Evolutionary conservation across 176 grass and related monocot species (phyloP).

Genomic region (Bolboschoenus planiculmis): DNA sequence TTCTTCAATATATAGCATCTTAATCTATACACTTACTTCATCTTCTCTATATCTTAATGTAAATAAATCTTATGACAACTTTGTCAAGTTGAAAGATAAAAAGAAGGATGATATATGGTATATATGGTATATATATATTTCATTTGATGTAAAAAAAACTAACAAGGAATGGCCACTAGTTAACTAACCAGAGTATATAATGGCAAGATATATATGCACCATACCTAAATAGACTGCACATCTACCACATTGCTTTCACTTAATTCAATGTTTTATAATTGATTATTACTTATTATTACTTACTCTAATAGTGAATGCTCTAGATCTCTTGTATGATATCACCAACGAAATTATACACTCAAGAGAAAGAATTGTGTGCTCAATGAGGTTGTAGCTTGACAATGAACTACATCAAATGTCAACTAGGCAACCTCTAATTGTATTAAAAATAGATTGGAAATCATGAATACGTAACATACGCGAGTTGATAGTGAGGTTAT

Average conservation of each 20-base stretch:
- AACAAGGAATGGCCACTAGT: neutral
- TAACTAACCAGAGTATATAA: neutral
- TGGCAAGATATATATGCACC: neutral
- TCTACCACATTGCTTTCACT: constrained; percentile 17
- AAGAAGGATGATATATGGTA: too few relatives aligned
- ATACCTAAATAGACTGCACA: neutral
- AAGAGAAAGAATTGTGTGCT: neutral
- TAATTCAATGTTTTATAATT: neutral
- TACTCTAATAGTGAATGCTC: neutral
- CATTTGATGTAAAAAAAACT: neutral
- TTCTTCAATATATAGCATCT: neutral
- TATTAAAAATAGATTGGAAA: neutral
- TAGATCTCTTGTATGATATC: neutral
- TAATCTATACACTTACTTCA: neutral
- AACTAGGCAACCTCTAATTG: neutral
- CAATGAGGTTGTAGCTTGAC: neutral
- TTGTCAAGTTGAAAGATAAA: neutral
- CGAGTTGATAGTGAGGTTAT: neutral
- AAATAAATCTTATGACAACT: neutral
- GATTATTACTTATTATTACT: neutral
- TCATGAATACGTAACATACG: neutral
- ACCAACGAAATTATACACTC: neutral
- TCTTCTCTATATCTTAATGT: neutral
- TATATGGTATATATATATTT: too few relatives aligned
- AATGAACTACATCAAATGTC: constrained; percentile 1